These are phyloP conservation scores for Curvularia hawaiiensis DNA, from an alignment of 2,329 filamentous ascomycete genomes.

Conservation along the genomic window DNA sequence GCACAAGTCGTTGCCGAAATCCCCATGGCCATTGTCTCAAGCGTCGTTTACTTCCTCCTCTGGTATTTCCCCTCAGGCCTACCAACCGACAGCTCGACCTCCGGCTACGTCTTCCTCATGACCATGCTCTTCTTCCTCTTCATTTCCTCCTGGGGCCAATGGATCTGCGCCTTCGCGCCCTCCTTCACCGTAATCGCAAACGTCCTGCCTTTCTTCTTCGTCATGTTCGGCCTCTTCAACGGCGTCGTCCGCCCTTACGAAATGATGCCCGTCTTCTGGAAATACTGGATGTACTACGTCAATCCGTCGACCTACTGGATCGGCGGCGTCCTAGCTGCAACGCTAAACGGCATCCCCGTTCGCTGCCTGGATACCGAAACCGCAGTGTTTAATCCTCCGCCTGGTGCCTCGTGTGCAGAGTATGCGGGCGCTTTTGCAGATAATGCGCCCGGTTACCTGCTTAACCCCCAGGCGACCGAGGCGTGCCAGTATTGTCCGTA, in stretches of 20 bases:
- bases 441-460: constrained; percentile 64
- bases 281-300: constrained; percentile 72
- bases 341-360: constrained; percentile 58
- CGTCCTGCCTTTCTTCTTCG: constrained; percentile 76
- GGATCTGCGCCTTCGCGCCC: constrained; percentile 82
- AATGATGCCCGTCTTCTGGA: constrained; percentile 71
- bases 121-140: constrained; percentile 78
- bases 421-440: constrained; percentile 68
- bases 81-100: constrained; percentile 65
- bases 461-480: constrained; percentile 62
- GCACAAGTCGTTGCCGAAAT: constrained; percentile 76
- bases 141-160: constrained; percentile 77
- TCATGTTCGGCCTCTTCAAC: constrained; percentile 78
- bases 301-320: constrained; percentile 76
- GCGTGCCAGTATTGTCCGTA: constrained; percentile 76
- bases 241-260: constrained; percentile 74
- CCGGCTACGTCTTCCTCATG: constrained; percentile 82
- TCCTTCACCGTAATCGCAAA: constrained; percentile 80
- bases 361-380: constrained; percentile 59
- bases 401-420: constrained; percentile 65
- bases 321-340: constrained; percentile 69
- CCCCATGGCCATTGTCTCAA: constrained; percentile 68
- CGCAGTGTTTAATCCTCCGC: constrained; percentile 68
- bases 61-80: constrained; percentile 81
- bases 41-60: constrained; percentile 71